A percentile compares a stretch with the other conserved stretches of the same genome.
Conservation (phyloP, 2,329 filamentous ascomycete species). For the Claviceps purpurea region DNA sequence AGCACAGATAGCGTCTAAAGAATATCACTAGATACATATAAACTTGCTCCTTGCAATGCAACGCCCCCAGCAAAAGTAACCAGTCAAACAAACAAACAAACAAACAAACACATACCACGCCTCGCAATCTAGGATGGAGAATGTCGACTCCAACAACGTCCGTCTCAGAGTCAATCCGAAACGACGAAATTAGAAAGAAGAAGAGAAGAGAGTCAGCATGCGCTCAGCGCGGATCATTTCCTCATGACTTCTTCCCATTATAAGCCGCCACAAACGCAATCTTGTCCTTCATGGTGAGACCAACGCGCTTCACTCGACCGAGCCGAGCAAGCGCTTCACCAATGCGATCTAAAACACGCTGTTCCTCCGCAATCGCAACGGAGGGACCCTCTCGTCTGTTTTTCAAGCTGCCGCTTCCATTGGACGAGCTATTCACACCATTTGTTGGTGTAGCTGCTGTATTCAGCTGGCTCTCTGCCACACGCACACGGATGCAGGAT, state of each 20-base stretch:
- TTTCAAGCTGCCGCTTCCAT: conserved; percentile 14
- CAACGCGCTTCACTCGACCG: conserved; percentile 78
- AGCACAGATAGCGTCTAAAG: background rate
- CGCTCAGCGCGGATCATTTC: background rate
- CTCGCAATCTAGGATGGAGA: background rate
- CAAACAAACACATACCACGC: background rate
- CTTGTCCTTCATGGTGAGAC: conserved; percentile 73
- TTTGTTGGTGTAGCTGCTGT: conserved; percentile 26
- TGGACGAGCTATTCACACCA: conserved; percentile 14
- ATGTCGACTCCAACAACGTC: too few species aligned
- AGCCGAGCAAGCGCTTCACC: conserved; percentile 78
- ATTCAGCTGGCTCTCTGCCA: conserved; percentile 61
- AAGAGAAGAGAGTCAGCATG: too few species aligned
- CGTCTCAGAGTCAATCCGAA: background rate
- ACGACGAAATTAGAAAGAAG: background rate
- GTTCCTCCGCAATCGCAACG: conserved; percentile 41
- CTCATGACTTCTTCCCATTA: conserved; percentile 25
- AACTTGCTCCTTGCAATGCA: conserved; percentile 12
- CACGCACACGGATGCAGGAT: conserved; percentile 80
- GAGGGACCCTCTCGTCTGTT: conserved; percentile 12
- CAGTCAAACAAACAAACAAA: background rate
- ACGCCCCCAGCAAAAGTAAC: background rate
- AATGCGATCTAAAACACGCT: conserved; percentile 60
- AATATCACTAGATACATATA: background rate
- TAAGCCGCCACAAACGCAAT: conserved; percentile 63